These are phyloP conservation scores for Ustilago nuda DNA, from an alignment of 1,284 basidiomycete species.

Conservation along the genomic window DNA sequence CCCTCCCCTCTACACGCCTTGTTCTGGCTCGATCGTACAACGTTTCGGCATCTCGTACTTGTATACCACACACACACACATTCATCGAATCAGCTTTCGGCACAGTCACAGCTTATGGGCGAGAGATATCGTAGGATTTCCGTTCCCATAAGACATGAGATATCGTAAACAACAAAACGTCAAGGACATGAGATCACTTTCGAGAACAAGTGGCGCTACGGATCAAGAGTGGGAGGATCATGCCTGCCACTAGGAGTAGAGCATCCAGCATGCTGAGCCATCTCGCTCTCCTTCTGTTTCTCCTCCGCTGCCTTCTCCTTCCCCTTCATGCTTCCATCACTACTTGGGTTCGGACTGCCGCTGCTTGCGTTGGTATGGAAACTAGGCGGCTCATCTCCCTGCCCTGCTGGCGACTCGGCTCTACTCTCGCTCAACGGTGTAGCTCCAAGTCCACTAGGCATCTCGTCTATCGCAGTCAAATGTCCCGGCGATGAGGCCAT, in stretches of 20 bases:
- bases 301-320: slow-evolving; percentile 19
- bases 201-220: background rate
- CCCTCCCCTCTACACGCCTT: background rate
- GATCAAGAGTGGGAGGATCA: slow-evolving; percentile 18
- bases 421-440: slow-evolving; percentile 32
- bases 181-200: background rate
- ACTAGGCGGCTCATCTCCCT: slow-evolving; percentile 18
- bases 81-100: background rate
- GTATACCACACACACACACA: background rate
- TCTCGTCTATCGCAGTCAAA: slow-evolving; percentile 48
- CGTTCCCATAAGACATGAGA: background rate
- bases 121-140: background rate
- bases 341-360: slow-evolving; percentile 7
- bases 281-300: slow-evolving; percentile 4
- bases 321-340: slow-evolving; percentile 20
- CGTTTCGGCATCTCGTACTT: slow-evolving; percentile 1
- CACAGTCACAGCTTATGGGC: background rate
- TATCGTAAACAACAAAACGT: background rate
- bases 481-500: slow-evolving; percentile 28
- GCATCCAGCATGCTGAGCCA: slow-evolving; percentile 27
- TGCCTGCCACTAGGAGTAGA: slow-evolving; percentile 34
- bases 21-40: background rate
- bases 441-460: slow-evolving; percentile 17
- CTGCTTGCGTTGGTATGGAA: slow-evolving; percentile 12
- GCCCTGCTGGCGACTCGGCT: slow-evolving; percentile 18